Evolutionary conservation across 345 rosid species (phyloP), one percentile per base, ranked within the genome.

Genomic region (Aethionema arabicum): DNA sequence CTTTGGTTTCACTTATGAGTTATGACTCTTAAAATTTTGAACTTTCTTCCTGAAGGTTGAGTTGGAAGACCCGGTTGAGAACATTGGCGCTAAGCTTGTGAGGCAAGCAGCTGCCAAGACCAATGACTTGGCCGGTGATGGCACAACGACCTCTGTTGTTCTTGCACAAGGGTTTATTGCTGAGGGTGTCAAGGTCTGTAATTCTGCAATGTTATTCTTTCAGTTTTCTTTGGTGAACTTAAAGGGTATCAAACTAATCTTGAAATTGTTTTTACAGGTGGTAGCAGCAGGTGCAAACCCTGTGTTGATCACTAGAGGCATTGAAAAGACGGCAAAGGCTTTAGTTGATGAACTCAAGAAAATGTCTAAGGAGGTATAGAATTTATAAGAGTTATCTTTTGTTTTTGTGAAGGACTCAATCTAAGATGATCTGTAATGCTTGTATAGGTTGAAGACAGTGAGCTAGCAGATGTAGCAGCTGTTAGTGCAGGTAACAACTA

Each of bases 211-310:
- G 8, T 41, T 45, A 8, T 30, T 39, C 27, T 51, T 15, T 50
- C 38, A 9, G 13, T 8, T 63, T 52, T 58, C 37, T 68, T 5
- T 31, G 14, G 4, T 29, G 21, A 9, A 43, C 11, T 46, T 7
- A 2, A 16, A 45, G 6, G 11, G 0, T 33, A 1, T 43, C 8
- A 3, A 61, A 36, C 6, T 43, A 29, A 63, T 54, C 15, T 63
- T 10, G 6, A 3, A 12, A 33, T 46, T 44, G 9, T 40, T 8
- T 39, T 7, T 75, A 46, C 69, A 90, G 97, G 97, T 93, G 52
- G 99, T 93, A 42, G 97, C 97, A 63, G 99, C 99, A 33, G 99
- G 99, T 52, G 99, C 99, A 11, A 93, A 93, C 66, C 99, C 97
- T 16, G 97, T 90, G 50, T 76, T 90, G 48, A 93, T 93, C 60